Base-by-base conservation (phyloP, 2,329 filamentous ascomycete genomes). In the Penicillium nordicum region DNA sequence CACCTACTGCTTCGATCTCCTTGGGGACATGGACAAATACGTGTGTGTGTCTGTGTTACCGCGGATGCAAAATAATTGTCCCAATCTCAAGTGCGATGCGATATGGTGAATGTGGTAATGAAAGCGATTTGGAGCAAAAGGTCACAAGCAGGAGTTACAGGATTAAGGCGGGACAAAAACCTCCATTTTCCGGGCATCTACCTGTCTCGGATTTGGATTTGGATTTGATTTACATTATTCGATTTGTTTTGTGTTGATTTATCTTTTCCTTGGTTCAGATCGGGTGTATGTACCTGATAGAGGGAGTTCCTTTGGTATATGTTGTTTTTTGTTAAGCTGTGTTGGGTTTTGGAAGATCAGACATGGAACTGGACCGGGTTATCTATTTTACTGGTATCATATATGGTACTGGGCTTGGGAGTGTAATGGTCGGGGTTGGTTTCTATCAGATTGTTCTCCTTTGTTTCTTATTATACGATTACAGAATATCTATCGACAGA, bases 401-500 rank as follows among this genome's bases (percentile, higher is more conserved):
- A 46, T 40, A 56, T 45, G 21, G 34, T 45, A 40, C 34, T 45
- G 34, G 47, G 21, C 25, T 56, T 52, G 34, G 48, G 34, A 23
- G 27, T 52, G 36, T 52, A 46, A 45, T 52, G 48, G 21, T 29
- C 23, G n/a, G 40, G 41, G n/a, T 18, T 27, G 14, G 21, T 25
- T 40, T 45, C 32, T 32, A 51, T 46, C 38, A 44, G 10, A 32
- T 43, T 44, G 46, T 30, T 52, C 23, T 52, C 27, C 16, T 41
- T 52, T 51, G 14, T 40, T 52, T 41, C n/a, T 27, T 25, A 56
- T 29, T 54, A 46, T 36, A 46, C 9, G 23, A 51, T 29, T 42
- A 56, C 42, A 37, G 53, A 56, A 14, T 46, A 30, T 50, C 37
- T 36, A 55, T 51, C 42, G 41, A 52, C 48, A 40, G 53, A 7